Evolutionary conservation across 164 flowering plant species (phyloP), one percentile per base, ranked within the genome.

Genomic region (Houttuynia cordata): DNA sequence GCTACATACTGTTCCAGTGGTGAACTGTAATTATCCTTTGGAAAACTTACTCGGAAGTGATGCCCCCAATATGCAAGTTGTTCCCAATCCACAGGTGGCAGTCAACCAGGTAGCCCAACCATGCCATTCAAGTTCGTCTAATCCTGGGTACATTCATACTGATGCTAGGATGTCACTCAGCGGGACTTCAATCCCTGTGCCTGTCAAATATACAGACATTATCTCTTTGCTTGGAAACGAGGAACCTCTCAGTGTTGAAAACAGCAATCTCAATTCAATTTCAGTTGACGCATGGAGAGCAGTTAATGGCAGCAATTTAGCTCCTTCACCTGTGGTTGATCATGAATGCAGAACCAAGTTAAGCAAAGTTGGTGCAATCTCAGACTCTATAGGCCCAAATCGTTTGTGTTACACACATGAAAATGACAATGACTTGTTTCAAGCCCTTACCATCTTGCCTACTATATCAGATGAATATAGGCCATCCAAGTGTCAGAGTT

Each of bases 21-120:
- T 50, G 39, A 77, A 68, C 53, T 64, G 67, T 20, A 54, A 53
- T 13, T 18, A 34, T 59, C 62, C 65, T 67, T 60, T 65, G 50
- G 61, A n/a, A 18, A 54, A 63, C 53, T 68, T 69, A 57, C 51
- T 67, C 14, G 70, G 63, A 40, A 56, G 60, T 56, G 71, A 64
- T 64, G 54, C n/a, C n/a, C n/a, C n/a, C n/a, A n/a, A 75, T 64
- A 78, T 80, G 30, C 73, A 75, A 58, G 74, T 73, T 18, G 64
- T 70, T 0, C 60, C 75, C 34, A 76, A 62, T 57, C 24, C 77
- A 37, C 76, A 68, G 37, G 61, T 65, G 40, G 67, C 64, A 70
- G 56, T 63, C 60, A 70, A 75, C 47, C 73, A 63, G 61, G 66
- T 61, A 51, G 56, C 64, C 37, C 37, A 30, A 30, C 37, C 37